Conservation (phyloP, 2,329 filamentous ascomycete genomes). For the Exutisphaerella laricina region DNA sequence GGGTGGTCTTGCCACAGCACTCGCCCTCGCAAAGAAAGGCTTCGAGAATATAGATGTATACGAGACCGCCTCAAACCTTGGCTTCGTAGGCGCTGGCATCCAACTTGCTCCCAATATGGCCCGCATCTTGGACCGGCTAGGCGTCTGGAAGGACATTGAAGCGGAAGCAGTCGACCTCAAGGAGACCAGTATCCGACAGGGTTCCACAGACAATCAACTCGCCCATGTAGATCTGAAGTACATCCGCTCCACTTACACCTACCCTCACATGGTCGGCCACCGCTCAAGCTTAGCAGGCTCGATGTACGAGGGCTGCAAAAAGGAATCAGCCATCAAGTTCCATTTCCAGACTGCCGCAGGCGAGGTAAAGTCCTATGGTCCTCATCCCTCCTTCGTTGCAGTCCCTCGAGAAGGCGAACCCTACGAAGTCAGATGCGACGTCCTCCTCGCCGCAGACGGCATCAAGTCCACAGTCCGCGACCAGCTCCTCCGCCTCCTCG, state of each 20-base stretch:
- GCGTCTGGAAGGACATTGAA: constrained; percentile 66
- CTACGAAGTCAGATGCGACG: constrained; percentile 47
- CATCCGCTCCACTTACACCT: constrained; percentile 62
- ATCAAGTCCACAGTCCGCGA: constrained; percentile 45
- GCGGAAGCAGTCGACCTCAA: constrained; percentile 65
- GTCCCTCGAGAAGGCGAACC: constrained; percentile 51
- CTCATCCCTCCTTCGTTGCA: constrained; percentile 56
- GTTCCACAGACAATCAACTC: constrained; percentile 62
- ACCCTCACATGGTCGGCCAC: constrained; percentile 76
- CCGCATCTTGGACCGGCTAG: constrained; percentile 65
- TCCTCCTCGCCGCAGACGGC: constrained; percentile 45
- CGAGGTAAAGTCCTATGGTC: constrained; percentile 54
- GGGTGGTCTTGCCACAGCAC: constrained; percentile 67
- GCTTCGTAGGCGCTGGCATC: constrained; percentile 79
- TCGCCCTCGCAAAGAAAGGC: constrained; percentile 69
- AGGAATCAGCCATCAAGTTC: constrained; percentile 60
- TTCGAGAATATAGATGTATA: constrained; percentile 69
- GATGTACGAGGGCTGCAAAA: constrained; percentile 65
- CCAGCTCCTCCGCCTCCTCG: constrained; percentile 51
- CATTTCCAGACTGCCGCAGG: constrained; percentile 57
- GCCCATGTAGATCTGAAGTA: constrained; percentile 64
- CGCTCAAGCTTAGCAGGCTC: constrained; percentile 64
- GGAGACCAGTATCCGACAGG: constrained; percentile 68
- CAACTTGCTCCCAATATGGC: constrained; percentile 80
- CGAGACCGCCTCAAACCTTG: constrained; percentile 65